These are phyloP conservation scores for Pichia cabralensis DNA, from an alignment of 805 yeast species.

Conservation along the genomic window DNA sequence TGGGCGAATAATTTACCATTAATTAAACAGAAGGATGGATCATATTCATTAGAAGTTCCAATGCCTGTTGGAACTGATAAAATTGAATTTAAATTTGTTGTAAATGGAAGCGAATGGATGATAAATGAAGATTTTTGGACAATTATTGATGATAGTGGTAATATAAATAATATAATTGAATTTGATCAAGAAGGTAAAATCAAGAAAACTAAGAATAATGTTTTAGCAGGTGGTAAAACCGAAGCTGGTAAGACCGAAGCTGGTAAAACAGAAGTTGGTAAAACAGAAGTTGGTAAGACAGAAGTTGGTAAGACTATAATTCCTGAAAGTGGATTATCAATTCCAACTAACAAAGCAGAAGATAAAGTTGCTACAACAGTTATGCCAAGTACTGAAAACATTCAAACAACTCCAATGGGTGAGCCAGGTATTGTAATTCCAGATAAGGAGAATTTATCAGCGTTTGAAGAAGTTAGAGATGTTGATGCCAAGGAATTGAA, in stretches of 20 bases:
- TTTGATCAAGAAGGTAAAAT: conserved; percentile 26
- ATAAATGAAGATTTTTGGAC: conserved; percentile 30
- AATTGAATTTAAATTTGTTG: conserved; percentile 42
- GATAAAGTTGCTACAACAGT: conserved; percentile 28
- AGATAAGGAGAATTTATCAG: too few species aligned
- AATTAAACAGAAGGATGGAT: conserved; percentile 32
- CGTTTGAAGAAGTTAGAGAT: conserved; percentile 46
- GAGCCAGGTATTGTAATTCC: conserved; percentile 74
- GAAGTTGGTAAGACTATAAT: conserved; percentile 20
- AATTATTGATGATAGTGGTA: conserved; percentile 41
- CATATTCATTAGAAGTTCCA: conserved; percentile 25
- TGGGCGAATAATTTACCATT: conserved; percentile 44
- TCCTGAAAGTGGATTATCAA: conserved; percentile 9
- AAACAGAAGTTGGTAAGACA: conserved; percentile 29
- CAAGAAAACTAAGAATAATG: too few species aligned
- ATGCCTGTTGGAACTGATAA: conserved; percentile 18
- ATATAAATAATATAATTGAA: conserved; percentile 40
- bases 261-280: conserved; percentile 33
- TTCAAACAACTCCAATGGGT: conserved; percentile 38
- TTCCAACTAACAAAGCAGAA: too few species aligned
- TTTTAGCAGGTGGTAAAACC: conserved; percentile 20
- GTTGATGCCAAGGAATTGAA: conserved; percentile 55
- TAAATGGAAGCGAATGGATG: conserved; percentile 47
- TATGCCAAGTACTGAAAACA: conserved; percentile 36
- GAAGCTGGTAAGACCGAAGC: conserved; percentile 33